Conservation (phyloP, 2,329 filamentous ascomycete genomes). For the Cladosporium austrohemisphaericum region DNA sequence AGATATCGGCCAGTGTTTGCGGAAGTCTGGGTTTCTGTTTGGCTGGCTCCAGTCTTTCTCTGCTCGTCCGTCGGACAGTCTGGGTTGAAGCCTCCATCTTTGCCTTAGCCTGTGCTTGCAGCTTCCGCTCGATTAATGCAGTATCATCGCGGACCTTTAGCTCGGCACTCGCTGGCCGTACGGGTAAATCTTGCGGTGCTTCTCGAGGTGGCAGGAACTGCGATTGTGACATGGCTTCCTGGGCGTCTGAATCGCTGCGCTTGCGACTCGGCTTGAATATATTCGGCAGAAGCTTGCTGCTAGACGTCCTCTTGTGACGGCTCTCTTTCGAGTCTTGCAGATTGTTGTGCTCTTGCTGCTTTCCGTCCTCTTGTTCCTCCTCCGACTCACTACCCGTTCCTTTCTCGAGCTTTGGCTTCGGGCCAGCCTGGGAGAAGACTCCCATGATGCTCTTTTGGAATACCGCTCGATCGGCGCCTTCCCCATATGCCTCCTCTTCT, state of each 20-base stretch:
- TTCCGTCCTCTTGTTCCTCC: conserved; percentile 20
- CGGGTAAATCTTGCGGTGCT: conserved; percentile 15
- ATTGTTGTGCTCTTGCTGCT: conserved; percentile 10
- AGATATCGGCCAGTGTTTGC: conserved; percentile 53
- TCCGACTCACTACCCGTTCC: conserved; percentile 62
- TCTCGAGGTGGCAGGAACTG: conserved; percentile 27
- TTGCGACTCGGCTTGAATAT: conserved; percentile 54
- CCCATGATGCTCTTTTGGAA: conserved; percentile 96
- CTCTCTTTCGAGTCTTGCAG: conserved; percentile 22
- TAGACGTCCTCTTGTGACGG: conserved; percentile 60
- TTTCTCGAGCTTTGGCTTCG: conserved; percentile 75
- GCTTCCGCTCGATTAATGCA: conserved; percentile 72
- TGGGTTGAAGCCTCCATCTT: conserved; percentile 25
- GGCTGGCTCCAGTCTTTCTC: not conserved
- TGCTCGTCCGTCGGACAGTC: conserved; percentile 16
- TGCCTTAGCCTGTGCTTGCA: conserved; percentile 28
- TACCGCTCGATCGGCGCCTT: conserved; percentile 52
- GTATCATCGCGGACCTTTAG: conserved; percentile 49
- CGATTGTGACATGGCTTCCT: conserved; percentile 31
- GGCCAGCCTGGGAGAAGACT: conserved; percentile 82
- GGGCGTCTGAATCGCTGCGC: conserved; percentile 30
- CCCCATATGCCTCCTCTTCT: conserved; percentile 55
- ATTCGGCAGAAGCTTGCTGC: conserved; percentile 62
- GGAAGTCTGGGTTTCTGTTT: not conserved
- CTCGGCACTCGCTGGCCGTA: conserved; percentile 21